Conservation (phyloP, 2,329 filamentous ascomycete species). For the Clarireedia homoeocarpa region DNA sequence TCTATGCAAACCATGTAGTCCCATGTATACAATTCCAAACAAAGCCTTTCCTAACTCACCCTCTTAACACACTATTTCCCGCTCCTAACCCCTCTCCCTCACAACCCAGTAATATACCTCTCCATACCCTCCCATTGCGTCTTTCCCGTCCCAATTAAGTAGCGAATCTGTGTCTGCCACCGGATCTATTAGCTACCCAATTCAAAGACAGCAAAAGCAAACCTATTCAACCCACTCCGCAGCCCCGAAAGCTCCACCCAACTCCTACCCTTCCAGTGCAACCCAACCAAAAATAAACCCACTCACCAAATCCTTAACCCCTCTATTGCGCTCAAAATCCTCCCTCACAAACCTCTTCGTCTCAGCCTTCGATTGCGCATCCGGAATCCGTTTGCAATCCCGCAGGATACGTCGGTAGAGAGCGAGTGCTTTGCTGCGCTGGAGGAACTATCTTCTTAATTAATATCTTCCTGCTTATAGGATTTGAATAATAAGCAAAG, state of each 20-base stretch:
- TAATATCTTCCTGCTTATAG: not conserved
- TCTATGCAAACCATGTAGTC: too few relatives aligned
- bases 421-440: slow-evolving; percentile 45
- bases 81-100: not conserved
- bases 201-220: not conserved
- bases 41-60: not conserved
- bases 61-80: not conserved
- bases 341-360: slow-evolving; percentile 48
- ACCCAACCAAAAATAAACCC: not conserved
- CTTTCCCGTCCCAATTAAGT: slow-evolving; percentile 56
- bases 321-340: slow-evolving; percentile 52
- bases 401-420: slow-evolving; percentile 53
- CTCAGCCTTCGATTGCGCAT: slow-evolving; percentile 45
- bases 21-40: too few relatives aligned
- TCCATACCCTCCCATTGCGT: slow-evolving; percentile 59
- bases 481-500: not conserved
- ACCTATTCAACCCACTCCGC: not conserved
- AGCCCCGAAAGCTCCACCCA: not conserved
- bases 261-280: not conserved
- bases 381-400: slow-evolving; percentile 43
- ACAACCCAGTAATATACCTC: slow-evolving; percentile 45
- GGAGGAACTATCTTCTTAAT: slow-evolving; percentile 40
- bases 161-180: slow-evolving; percentile 49
- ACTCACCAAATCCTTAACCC: slow-evolving; percentile 49
- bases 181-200: not conserved